A percentile compares a stretch with the other conserved stretches of the same genome.
Conservation (phyloP, 768 basidiomycete species). For the Boletus pseudo-olivaceus region DNA sequence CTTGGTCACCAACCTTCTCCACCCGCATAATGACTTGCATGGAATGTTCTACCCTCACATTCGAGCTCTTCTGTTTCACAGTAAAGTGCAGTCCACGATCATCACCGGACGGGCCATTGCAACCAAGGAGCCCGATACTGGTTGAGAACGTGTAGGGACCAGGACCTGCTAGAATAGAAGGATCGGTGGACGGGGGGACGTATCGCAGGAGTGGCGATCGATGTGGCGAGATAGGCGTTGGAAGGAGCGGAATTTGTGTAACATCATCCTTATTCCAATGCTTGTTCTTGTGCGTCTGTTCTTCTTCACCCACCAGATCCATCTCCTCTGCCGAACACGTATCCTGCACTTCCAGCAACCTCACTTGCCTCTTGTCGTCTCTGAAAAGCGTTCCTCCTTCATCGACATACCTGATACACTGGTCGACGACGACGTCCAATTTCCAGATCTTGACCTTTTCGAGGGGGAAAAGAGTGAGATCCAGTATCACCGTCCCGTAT, state of each 20-base stretch:
- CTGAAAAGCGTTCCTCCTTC: neutral
- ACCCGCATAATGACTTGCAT: slow-evolving; percentile 83
- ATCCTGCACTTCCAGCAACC: slow-evolving; percentile 21
- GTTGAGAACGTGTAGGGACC: slow-evolving; percentile 24
- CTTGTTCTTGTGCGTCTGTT: slow-evolving; percentile 11
- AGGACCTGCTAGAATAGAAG: slow-evolving; percentile 22
- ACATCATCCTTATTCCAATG: slow-evolving; percentile 1
- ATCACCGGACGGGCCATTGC: neutral
- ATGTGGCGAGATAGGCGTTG: slow-evolving; percentile 29
- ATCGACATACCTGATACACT: slow-evolving; percentile 14
- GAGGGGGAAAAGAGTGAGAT: slow-evolving; percentile 80
- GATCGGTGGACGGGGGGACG: slow-evolving; percentile 14
- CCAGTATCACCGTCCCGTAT: slow-evolving; percentile 66
- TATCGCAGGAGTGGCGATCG: slow-evolving; percentile 25
- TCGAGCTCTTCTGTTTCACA: slow-evolving; percentile 62
- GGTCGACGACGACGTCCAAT: slow-evolving; percentile 72
- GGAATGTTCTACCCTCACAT: slow-evolving; percentile 69
- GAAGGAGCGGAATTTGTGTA: slow-evolving; percentile 22
- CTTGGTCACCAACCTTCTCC: slow-evolving; percentile 67
- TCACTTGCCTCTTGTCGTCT: slow-evolving; percentile 6
- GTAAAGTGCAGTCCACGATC: slow-evolving; percentile 60
- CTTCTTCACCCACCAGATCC: neutral
- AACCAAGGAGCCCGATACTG: slow-evolving; percentile 18
- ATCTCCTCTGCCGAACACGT: slow-evolving; percentile 12
- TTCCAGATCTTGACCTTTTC: slow-evolving; percentile 83